Percentiles rank a stretch among this genome's conserved stretches.
These are phyloP conservation scores for Adansonia digitata DNA, from an alignment of 345 rosid species.

Conservation along the genomic window DNA sequence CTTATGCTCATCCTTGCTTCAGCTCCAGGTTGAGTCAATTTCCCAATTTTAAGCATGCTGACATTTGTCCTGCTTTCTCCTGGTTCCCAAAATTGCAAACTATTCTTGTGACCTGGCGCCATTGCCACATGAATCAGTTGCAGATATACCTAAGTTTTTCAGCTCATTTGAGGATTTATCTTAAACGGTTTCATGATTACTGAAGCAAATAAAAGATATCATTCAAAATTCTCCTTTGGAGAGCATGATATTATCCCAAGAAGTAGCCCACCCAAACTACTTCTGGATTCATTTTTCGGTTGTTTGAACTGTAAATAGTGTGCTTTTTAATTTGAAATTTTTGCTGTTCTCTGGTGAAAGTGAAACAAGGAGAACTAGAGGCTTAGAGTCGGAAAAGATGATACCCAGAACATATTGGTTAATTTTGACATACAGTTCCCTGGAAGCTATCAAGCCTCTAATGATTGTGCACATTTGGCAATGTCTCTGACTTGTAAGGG, in stretches of 20 bases:
- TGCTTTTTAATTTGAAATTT: neutral
- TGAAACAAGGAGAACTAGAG: neutral
- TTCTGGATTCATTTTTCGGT: neutral
- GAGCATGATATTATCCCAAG: neutral
- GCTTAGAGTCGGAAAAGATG: neutral
- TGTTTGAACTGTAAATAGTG: neutral
- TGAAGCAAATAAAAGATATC: slow-evolving; percentile 1
- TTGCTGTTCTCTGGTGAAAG: neutral
- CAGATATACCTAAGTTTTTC: neutral
- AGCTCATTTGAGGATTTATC: neutral
- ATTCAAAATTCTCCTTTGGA: neutral
- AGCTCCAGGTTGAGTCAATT: no score
- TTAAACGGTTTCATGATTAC: neutral
- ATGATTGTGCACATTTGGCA: neutral
- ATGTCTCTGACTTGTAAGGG: no score
- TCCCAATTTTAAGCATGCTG: no score
- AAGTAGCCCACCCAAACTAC: neutral
- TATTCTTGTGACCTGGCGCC: neutral
- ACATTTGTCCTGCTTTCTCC: no score
- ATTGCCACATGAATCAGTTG: neutral
- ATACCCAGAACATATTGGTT: neutral
- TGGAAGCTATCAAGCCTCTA: neutral
- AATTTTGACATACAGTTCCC: neutral
- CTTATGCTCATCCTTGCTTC: neutral
- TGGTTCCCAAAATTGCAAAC: neutral